A percentile compares a stretch with the other conserved stretches of the same genome.
These are phyloP conservation scores for Pyrrhoderma lamaoense DNA, from an alignment of 1,284 basidiomycete species.

Conservation along the genomic window DNA sequence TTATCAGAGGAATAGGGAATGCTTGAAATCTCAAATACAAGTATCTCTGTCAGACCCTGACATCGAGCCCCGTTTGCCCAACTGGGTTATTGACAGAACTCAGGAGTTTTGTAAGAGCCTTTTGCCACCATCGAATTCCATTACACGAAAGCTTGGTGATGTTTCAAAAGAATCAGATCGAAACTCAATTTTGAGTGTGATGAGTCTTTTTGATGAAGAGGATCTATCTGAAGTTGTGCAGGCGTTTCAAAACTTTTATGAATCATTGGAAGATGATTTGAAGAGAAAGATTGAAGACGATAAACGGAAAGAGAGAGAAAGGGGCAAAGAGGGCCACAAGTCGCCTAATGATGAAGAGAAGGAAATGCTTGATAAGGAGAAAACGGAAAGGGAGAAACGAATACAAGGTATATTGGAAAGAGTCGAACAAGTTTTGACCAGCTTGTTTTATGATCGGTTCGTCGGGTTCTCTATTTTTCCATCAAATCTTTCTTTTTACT, in stretches of 20 bases:
- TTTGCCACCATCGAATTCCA: conserved; percentile 33
- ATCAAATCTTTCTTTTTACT: conserved; percentile 14
- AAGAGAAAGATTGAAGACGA: conserved; percentile 23
- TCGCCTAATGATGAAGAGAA: too few species aligned
- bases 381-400: conserved; percentile 31
- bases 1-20: conserved; percentile 55
- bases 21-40: conserved; percentile 52
- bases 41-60: conserved; percentile 34
- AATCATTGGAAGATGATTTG: conserved; percentile 49
- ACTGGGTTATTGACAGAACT: conserved; percentile 62
- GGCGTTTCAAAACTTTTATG: conserved; percentile 70
- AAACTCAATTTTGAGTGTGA: conserved; percentile 5
- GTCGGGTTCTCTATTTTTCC: conserved; percentile 13
- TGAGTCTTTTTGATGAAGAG: neutral
- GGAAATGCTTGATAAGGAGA: conserved; percentile 20
- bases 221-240: conserved; percentile 37
- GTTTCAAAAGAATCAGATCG: conserved; percentile 11
- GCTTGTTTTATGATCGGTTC: conserved; percentile 66
- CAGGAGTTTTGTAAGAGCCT: conserved; percentile 42
- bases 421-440: conserved; percentile 65
- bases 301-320: conserved; percentile 26
- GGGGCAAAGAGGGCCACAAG: conserved; percentile 20
- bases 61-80: conserved; percentile 28
- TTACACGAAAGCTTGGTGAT: neutral
- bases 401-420: conserved; percentile 56